Evolutionary conservation across 768 basidiomycete species (phyloP).

Genomic region (Phallus indusiatus): DNA sequence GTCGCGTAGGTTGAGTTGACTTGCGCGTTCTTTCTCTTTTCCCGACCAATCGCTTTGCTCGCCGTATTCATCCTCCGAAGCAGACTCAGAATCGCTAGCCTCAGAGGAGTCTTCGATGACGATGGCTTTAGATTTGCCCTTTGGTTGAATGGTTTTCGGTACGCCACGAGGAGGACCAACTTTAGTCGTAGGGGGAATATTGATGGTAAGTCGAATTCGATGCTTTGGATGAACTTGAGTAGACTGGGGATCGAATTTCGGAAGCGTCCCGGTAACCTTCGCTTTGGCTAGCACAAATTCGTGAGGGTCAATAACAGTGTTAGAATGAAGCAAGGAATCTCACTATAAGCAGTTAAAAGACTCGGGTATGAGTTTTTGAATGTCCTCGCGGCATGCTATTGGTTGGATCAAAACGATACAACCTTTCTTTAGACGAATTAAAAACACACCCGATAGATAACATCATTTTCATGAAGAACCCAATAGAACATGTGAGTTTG

Average conservation of each 20-base stretch:
- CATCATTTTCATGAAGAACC: constrained; percentile 48
- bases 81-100: constrained; percentile 6
- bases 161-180: background rate
- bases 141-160: background rate
- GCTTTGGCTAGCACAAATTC: background rate
- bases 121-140: background rate
- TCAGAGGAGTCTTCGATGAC: background rate
- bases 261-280: background rate
- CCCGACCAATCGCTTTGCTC: background rate
- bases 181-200: background rate
- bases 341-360: constrained; percentile 50
- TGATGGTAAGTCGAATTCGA: background rate
- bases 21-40: background rate
- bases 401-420: constrained; percentile 9
- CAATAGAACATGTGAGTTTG: constrained; percentile 43
- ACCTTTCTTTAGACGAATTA: background rate
- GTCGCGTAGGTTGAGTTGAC: constrained; percentile 1
- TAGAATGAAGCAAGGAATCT: constrained; percentile 16
- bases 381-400: constrained; percentile 33
- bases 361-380: constrained; percentile 32
- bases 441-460: constrained; percentile 43
- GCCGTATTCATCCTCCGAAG: constrained; percentile 17
- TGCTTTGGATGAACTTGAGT: background rate
- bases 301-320: background rate
- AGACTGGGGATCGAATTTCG: background rate